Conservation (phyloP, 2,329 filamentous ascomycete genomes). For the Raffaelea ambrosiae region DNA sequence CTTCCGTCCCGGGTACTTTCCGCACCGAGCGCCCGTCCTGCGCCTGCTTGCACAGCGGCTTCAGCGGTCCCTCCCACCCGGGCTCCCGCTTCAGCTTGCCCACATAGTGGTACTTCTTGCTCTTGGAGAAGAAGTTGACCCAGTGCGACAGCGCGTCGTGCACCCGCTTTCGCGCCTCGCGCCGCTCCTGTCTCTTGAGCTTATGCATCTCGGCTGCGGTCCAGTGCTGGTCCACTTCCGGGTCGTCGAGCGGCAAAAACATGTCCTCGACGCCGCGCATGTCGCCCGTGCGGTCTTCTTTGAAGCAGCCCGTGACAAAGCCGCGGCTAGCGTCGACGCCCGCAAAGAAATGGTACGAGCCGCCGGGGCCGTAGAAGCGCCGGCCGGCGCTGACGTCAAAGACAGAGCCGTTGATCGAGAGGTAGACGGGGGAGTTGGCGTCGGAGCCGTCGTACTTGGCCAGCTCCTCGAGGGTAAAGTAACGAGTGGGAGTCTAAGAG, state of each 20-base stretch:
- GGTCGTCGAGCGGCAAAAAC: conserved; percentile 60
- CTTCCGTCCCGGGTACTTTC: conserved; percentile 45
- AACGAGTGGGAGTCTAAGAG: conserved; percentile 44
- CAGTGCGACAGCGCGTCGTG: conserved; percentile 66
- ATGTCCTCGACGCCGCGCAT: conserved; percentile 81
- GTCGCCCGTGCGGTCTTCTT: conserved; percentile 75
- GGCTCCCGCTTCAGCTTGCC: conserved; percentile 61
- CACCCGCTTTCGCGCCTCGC: conserved; percentile 56
- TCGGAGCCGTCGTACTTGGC: conserved; percentile 69
- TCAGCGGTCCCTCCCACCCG: conserved; percentile 52
- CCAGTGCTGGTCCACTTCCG: conserved; percentile 51
- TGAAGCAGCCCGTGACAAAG: conserved; percentile 90
- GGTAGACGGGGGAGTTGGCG: conserved; percentile 68
- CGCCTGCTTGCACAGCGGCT: conserved; percentile 62
- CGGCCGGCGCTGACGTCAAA: conserved; percentile 70
- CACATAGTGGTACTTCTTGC: conserved; percentile 72
- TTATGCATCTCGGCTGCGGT: conserved; percentile 42
- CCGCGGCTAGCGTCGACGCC: conserved; percentile 79
- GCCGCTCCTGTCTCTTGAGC: conserved; percentile 53
- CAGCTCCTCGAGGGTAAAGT: conserved; percentile 70
- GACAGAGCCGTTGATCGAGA: conserved; percentile 81
- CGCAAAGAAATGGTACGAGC: conserved; percentile 78
- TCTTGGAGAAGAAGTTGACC: conserved; percentile 73
- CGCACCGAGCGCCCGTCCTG: conserved; percentile 47
- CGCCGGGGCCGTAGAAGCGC: conserved; percentile 71